phyloP scores from a whole-genome alignment of 2,329 filamentous ascomycete genomes.

The Berkeleyomyces basicola region DNA sequence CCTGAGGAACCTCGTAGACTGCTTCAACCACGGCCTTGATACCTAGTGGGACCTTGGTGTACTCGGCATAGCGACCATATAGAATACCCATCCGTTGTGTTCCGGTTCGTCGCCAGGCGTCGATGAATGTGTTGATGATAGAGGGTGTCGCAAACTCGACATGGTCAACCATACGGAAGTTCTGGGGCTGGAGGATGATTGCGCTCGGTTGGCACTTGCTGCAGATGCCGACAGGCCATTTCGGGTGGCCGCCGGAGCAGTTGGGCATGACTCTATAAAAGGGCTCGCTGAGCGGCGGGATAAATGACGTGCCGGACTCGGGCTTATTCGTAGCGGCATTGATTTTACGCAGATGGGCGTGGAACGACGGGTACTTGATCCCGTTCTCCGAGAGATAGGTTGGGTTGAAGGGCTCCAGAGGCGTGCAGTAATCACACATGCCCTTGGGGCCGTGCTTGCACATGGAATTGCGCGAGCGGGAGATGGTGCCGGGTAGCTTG shows the following conservation, averaged over 20 bases:
- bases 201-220: constrained; percentile 96
- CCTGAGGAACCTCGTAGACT: constrained; percentile 89
- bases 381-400: constrained; percentile 85
- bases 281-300: constrained; percentile 84
- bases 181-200: constrained; percentile 84
- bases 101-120: constrained; percentile 80
- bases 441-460: constrained; percentile 91
- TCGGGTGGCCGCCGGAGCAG: constrained; percentile 82
- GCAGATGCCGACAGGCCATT: constrained; percentile 93
- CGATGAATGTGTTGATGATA: constrained; percentile 76
- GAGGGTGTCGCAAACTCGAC: constrained; percentile 82
- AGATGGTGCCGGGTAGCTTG: constrained; percentile 77
- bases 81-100: constrained; percentile 74
- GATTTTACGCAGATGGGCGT: constrained; percentile 84
- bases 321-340: constrained; percentile 95
- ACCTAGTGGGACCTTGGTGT: constrained; percentile 80
- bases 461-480: constrained; percentile 67
- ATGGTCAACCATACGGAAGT: constrained; percentile 94
- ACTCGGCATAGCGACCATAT: constrained; percentile 82
- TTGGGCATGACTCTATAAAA: constrained; percentile 78
- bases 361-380: constrained; percentile 97
- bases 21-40: constrained; percentile 93
- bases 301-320: constrained; percentile 84
- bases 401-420: constrained; percentile 82
- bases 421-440: constrained; percentile 99